Percentiles rank a stretch among this genome's conserved stretches.
These are phyloP conservation scores for Corylus avellana DNA, from an alignment of 306 rosid species.

Conservation along the genomic window DNA sequence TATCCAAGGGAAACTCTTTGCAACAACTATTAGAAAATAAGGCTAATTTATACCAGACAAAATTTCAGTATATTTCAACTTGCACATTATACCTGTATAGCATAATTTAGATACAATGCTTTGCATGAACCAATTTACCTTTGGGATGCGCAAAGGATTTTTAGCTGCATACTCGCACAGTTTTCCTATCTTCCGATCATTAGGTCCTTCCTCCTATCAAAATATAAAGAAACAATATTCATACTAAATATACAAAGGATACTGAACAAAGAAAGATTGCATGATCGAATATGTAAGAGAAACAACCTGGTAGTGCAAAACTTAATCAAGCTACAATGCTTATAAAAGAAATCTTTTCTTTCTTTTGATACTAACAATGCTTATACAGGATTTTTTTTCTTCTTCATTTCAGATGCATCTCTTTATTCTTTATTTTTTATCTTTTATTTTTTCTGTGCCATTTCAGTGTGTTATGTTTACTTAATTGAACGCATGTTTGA, in stretches of 20 bases:
- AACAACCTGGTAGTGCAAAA: slow-evolving; percentile 8
- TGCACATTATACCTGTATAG: background rate
- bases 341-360: background rate
- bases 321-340: slow-evolving; percentile 3
- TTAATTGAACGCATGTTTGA: background rate
- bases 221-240: slow-evolving; percentile 19
- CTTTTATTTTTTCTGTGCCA: background rate
- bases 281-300: background rate
- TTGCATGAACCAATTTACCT: slow-evolving; percentile 40
- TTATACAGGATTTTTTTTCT: too few relatives aligned
- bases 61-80: background rate
- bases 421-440: background rate
- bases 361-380: background rate
- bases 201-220: slow-evolving; percentile 82
- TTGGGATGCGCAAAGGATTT: slow-evolving; percentile 96
- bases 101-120: background rate
- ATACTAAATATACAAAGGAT: background rate
- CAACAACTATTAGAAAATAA: background rate
- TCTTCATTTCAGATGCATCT: background rate
- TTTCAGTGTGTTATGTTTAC: too few relatives aligned
- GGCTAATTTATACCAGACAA: background rate
- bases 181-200: slow-evolving; percentile 89
- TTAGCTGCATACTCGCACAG: slow-evolving; percentile 85
- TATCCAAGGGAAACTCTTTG: background rate
- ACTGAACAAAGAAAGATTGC: slow-evolving; percentile 18